Conservation (phyloP, 345 rosid genomes). For the Hypericum perforatum region DNA sequence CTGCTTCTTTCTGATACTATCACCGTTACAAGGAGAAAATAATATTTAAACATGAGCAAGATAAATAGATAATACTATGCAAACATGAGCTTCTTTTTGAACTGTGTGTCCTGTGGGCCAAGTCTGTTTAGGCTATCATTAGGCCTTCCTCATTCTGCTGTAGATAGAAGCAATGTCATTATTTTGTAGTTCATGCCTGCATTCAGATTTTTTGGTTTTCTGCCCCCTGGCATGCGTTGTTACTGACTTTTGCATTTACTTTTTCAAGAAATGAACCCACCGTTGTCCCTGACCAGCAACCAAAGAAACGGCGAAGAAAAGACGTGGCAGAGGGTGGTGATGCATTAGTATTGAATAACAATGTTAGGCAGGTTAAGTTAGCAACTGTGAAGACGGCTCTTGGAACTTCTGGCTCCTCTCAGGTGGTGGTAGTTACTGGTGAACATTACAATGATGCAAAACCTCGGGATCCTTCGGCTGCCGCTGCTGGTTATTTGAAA, state of each 20-base stretch:
- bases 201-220: neutral
- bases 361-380: conserved; percentile 18
- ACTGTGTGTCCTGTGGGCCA: too few relatives aligned
- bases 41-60: too few relatives aligned
- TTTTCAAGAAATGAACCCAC: conserved; percentile 17
- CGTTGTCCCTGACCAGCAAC: conserved; percentile 12
- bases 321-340: conserved; percentile 12
- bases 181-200: neutral
- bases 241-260: neutral
- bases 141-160: too few relatives aligned
- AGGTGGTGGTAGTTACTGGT: conserved; percentile 6
- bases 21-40: too few relatives aligned
- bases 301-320: conserved; percentile 21
- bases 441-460: conserved; percentile 13
- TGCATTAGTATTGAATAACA: conserved; percentile 14
- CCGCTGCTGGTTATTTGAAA: conserved; percentile 16
- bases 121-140: too few relatives aligned
- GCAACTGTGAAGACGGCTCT: conserved; percentile 15
- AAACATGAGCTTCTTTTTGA: too few relatives aligned
- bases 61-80: too few relatives aligned
- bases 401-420: conserved; percentile 15
- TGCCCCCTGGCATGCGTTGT: neutral
- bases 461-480: conserved; percentile 10
- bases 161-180: neutral
- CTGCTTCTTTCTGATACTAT: too few relatives aligned